Evolutionary conservation across 2,329 filamentous ascomycete species (phyloP), one percentile per base, ranked within the genome.

Genomic region (Cryphonectria japonica): DNA sequence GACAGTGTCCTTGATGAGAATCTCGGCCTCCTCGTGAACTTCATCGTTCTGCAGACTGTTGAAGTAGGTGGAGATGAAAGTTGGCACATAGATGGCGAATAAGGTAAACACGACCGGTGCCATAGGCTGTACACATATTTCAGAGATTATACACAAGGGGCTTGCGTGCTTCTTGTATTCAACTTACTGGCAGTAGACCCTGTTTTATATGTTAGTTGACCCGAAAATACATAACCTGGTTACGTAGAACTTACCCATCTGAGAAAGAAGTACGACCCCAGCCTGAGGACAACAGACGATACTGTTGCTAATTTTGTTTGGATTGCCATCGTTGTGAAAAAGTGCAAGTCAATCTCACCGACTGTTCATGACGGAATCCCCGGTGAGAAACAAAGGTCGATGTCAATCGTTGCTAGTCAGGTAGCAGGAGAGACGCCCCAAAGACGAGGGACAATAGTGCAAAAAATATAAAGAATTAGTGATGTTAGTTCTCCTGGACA

Each of bases 41-140:
- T 92, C 77, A 64, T 88, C 83, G 76, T 89, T 87, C 71, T 86
- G 83, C 8, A 88, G 83, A 70, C 88, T 87, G 22, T 84, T 84
- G 37, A 87, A 79, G 77, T 88, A 89, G 75, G 85, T 88, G 16
- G 84, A 81, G 66, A 92, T 78, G 79, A 92, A 93, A 0, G 89
- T 84, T 0, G 90, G 86, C 0, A 91, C 78, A 75, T 93, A 93
- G 70, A 93, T 80, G 34, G 87, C 89, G 72, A 92, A 89, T 2
- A 92, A 82, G 0, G 91, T 85, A 70, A 89, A 89, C 3, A 89
- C 82, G 14, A 86, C 75, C 19, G 75, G 69, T 7, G 79, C 77
- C 3, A 77, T 50, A 34, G 54, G 73, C 76, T 70, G 73, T 71
- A 41, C 29, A 34, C 8, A 2, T 39, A 2, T 39, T 3, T 50